Evolutionary conservation across 163 green algal species (phyloP).

Genomic region (Coccomyxa subellipsoidea): DNA sequence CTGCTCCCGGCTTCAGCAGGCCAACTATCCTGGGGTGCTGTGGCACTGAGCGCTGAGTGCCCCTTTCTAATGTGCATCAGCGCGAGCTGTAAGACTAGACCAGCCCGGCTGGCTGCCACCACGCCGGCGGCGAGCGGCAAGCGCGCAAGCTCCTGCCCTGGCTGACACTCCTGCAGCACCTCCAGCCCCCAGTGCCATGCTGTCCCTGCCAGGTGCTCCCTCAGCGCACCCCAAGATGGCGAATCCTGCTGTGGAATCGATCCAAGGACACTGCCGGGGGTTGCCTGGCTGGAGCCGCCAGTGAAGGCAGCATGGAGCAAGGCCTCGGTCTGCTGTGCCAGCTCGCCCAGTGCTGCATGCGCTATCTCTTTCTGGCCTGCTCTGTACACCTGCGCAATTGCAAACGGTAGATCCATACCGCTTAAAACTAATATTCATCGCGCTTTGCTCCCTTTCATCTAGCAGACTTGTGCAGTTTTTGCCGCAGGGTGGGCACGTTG

Average conservation of each 20-base stretch:
- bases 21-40: neutral
- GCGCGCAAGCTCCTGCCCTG: neutral
- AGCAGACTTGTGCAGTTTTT: too few relatives aligned
- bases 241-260: neutral
- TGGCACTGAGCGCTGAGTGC: neutral
- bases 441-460: too few relatives aligned
- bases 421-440: too few relatives aligned
- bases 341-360: neutral
- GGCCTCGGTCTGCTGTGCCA: neutral
- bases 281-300: neutral
- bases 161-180: neutral
- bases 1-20: too few relatives aligned
- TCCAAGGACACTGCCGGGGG: neutral
- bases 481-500: too few relatives aligned
- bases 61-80: neutral
- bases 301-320: neutral
- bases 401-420: too few relatives aligned
- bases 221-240: neutral
- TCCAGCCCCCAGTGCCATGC: neutral
- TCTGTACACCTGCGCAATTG: neutral
- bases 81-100: neutral
- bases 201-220: neutral
- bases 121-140: neutral
- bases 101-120: neutral
- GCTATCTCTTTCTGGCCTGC: conserved; percentile 4